These are phyloP conservation scores for Botrytis cinerea DNA, from an alignment of 2,329 filamentous ascomycete species.

Conservation along the genomic window DNA sequence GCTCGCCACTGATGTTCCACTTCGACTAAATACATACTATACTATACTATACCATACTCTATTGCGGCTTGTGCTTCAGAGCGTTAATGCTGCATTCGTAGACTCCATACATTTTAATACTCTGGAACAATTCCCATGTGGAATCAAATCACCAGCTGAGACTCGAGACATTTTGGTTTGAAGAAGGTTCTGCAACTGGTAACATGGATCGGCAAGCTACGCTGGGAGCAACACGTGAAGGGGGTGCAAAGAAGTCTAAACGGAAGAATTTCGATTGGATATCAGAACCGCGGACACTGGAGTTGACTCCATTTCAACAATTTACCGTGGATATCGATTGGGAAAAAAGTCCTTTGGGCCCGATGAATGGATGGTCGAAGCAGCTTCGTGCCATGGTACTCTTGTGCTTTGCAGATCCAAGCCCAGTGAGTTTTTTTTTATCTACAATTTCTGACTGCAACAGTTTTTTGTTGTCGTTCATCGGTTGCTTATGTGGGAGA, in stretches of 20 bases:
- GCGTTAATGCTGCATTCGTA: not conserved
- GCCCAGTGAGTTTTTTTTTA: conserved; percentile 47
- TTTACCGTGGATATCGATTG: conserved; percentile 58
- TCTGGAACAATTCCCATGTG: not conserved
- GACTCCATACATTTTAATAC: not conserved
- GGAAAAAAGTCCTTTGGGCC: conserved; percentile 69
- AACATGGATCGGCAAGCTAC: not conserved
- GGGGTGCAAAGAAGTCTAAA: not conserved
- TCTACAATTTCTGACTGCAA: not conserved
- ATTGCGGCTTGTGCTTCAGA: not conserved
- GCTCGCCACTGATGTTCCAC: not conserved
- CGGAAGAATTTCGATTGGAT: conserved; percentile 34
- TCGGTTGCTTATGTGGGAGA: not conserved
- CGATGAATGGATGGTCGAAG: conserved; percentile 65
- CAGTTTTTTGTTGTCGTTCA: not conserved
- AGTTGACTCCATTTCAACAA: conserved; percentile 33
- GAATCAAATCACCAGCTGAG: not conserved
- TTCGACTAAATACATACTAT: not conserved
- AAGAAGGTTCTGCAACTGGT: not conserved
- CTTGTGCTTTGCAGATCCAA: conserved; percentile 74
- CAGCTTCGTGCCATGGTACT: conserved; percentile 77
- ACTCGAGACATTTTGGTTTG: not conserved
- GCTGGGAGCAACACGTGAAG: not conserved
- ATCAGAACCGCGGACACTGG: conserved; percentile 26
- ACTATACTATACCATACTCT: not conserved